Conservation (phyloP, 2,329 filamentous ascomycete species). For the Aspergillus sp. region DNA sequence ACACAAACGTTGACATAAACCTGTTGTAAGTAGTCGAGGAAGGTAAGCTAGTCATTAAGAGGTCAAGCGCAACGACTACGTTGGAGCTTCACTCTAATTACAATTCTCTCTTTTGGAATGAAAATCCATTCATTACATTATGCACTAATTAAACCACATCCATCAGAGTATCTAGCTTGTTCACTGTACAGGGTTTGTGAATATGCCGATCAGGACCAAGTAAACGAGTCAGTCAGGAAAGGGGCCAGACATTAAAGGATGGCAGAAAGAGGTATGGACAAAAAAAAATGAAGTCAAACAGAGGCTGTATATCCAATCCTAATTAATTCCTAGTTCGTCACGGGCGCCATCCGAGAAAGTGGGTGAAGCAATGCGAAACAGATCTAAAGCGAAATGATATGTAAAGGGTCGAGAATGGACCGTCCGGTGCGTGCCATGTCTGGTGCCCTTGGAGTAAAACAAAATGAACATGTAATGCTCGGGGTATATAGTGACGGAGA, state of each 20-base stretch:
- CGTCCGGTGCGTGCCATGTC: neutral
- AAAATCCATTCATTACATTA: neutral
- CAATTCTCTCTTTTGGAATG: neutral
- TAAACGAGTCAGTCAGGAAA: neutral
- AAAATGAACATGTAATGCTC: neutral
- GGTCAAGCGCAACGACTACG: neutral
- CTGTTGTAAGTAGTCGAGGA: neutral
- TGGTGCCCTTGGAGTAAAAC: neutral
- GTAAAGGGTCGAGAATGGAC: neutral
- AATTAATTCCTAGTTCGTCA: neutral
- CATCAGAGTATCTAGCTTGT: neutral
- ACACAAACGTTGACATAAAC: neutral
- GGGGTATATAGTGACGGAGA: neutral
- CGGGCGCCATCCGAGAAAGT: neutral
- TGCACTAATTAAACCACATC: neutral
- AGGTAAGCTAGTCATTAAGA: no score
- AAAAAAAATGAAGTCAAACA: neutral
- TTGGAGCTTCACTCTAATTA: neutral
- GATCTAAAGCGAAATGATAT: neutral
- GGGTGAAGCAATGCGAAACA: neutral
- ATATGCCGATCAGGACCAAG: neutral
- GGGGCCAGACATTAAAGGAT: no score
- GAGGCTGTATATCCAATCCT: neutral
- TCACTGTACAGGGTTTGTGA: neutral
- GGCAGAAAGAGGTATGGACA: neutral